A percentile compares a stretch with the other conserved stretches of the same genome.
Conservation (phyloP, 257 asterid genomes). For the Nicotiana paniculata region DNA sequence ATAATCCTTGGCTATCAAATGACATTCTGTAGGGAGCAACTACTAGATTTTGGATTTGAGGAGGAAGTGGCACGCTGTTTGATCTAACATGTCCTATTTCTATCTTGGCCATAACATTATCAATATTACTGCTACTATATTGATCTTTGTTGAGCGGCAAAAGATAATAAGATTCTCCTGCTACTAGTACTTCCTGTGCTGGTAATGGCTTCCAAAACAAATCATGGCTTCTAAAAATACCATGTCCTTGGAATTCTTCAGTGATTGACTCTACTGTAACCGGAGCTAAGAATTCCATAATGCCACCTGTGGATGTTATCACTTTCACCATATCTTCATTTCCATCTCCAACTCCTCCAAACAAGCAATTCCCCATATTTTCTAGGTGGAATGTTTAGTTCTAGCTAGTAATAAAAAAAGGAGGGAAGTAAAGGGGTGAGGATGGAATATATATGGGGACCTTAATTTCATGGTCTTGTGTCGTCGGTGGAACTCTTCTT, state of each 20-base stretch:
- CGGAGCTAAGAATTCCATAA: conserved; percentile 66
- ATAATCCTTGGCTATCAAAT: conserved; percentile 40
- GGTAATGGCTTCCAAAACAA: conserved; percentile 81
- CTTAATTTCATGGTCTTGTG: not conserved
- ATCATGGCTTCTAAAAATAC: conserved; percentile 62
- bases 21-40: conserved; percentile 73
- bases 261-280: conserved; percentile 60
- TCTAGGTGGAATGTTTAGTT: not conserved
- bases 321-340: conserved; percentile 38
- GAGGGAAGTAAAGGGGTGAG: not conserved
- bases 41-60: conserved; percentile 20
- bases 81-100: conserved; percentile 59
- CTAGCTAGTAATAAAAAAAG: not conserved
- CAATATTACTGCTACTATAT: not conserved
- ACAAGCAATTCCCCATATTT: conserved; percentile 72
- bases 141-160: conserved; percentile 39
- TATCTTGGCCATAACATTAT: not conserved
- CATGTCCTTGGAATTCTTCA: conserved; percentile 80
- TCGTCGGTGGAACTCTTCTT: conserved; percentile 23
- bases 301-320: conserved; percentile 55
- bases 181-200: conserved; percentile 39
- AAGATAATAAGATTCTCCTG: conserved; percentile 68
- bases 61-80: conserved; percentile 31
- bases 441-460: not conserved
- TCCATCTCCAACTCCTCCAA: conserved; percentile 49